These are phyloP conservation scores for Excoecaria agallocha DNA, from an alignment of 345 rosid genomes.

Conservation along the genomic window DNA sequence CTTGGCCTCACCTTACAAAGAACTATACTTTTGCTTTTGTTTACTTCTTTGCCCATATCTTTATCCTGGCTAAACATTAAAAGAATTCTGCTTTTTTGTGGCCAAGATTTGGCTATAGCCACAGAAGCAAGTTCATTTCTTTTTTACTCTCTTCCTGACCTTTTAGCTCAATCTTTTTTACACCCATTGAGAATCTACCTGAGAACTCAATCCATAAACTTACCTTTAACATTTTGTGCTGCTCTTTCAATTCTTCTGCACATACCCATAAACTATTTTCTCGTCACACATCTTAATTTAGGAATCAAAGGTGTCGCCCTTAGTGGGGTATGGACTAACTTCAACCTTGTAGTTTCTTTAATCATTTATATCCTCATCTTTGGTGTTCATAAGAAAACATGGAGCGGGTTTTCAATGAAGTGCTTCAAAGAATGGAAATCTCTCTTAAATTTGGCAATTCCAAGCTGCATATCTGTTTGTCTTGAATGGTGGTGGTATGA, in stretches of 20 bases:
- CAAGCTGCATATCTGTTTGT: constrained; percentile 87
- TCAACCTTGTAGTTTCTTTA: constrained; percentile 55
- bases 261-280: constrained; percentile 34
- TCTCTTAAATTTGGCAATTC: constrained; percentile 57
- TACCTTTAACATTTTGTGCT: constrained; percentile 25
- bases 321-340: constrained; percentile 65
- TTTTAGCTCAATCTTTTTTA: constrained; percentile 66
- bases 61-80: constrained; percentile 77
- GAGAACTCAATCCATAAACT: constrained; percentile 56
- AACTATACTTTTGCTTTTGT: constrained; percentile 55
- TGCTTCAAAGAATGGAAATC: constrained; percentile 58
- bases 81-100: constrained; percentile 47
- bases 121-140: constrained; percentile 61
- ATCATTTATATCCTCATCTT: constrained; percentile 54
- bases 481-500: constrained; percentile 99
- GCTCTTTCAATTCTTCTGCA: constrained; percentile 19
- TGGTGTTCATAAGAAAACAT: constrained; percentile 43
- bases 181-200: constrained; percentile 87
- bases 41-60: constrained; percentile 59
- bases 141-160: constrained; percentile 74
- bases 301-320: constrained; percentile 78
- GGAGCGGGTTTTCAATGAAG: constrained; percentile 59
- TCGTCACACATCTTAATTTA: constrained; percentile 47
- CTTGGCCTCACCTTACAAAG: constrained; percentile 66
- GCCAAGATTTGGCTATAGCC: constrained; percentile 64